Conservation (phyloP, 2,329 filamentous ascomycete species). For the Colletotrichum viniferum region DNA sequence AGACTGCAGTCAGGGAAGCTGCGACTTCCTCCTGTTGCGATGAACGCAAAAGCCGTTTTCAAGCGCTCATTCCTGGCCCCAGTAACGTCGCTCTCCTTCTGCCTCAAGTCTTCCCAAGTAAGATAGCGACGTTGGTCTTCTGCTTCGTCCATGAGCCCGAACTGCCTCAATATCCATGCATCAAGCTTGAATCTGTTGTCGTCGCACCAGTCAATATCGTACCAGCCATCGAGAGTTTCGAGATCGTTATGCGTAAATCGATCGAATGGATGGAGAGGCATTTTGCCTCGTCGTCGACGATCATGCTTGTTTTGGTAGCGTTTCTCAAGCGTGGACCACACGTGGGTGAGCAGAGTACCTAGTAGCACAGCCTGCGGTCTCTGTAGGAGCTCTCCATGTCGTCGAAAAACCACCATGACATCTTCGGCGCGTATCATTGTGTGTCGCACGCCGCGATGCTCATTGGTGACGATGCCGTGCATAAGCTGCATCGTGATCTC, state of each 20-base stretch:
- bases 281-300: background rate
- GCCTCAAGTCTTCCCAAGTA: background rate
- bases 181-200: background rate
- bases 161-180: background rate
- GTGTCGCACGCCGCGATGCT: background rate
- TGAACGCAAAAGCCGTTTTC: rapidly evolving
- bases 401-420: background rate
- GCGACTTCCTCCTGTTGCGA: background rate
- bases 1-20: background rate
- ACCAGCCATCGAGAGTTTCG: background rate
- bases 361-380: rapidly evolving
- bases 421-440: background rate
- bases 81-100: background rate
- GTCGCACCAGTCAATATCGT: background rate
- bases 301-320: too few relatives aligned
- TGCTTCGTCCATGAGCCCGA: background rate
- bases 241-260: background rate
- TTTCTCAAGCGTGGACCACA: background rate
- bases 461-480: background rate
- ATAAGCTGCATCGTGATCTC: background rate
- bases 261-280: background rate
- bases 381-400: rapidly evolving
- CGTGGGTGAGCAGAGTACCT: rapidly evolving
- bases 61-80: rapidly evolving
- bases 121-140: background rate